A percentile compares a stretch with the other conserved stretches of the same genome.
phyloP scores from a whole-genome alignment of 495 filamentous ascomycete species.

The Penicillium roqueforti region DNA sequence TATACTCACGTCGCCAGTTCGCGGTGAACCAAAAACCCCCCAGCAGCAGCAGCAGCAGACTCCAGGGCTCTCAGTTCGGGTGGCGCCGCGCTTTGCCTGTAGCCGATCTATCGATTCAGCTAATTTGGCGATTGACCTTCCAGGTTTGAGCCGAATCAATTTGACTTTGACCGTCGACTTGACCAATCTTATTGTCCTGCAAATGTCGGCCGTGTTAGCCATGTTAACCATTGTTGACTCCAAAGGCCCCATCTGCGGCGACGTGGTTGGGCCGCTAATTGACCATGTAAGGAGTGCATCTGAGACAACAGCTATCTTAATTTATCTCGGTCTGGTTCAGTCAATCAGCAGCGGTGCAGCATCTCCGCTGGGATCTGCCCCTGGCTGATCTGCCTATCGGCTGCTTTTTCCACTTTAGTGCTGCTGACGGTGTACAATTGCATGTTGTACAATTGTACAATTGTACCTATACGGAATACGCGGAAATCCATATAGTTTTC shows the following conservation, averaged over 20 bases:
- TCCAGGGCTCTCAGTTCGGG: neutral
- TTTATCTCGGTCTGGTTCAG: neutral
- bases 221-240: constrained; percentile 4
- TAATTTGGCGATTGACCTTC: neutral
- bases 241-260: neutral
- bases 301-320: constrained; percentile 14
- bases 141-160: no score
- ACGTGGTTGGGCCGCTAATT: constrained; percentile 12
- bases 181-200: neutral
- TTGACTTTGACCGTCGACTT: neutral
- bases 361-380: neutral
- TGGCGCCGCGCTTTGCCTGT: constrained; percentile 3
- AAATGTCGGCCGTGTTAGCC: constrained; percentile 4
- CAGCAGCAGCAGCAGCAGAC: neutral
- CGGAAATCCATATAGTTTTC: neutral
- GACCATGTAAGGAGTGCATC: constrained; percentile 10
- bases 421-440: no score
- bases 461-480: neutral
- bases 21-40: neutral
- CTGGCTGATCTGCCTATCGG: constrained; percentile 2
- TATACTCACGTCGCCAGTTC: neutral
- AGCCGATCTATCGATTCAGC: constrained; percentile 4
- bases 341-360: constrained; percentile 7
- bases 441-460: neutral
- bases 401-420: constrained; percentile 1